A percentile compares a stretch with the other conserved stretches of the same genome.
Evolutionary conservation across 345 rosid species (phyloP).

Genomic region (Eucalyptus regnans): DNA sequence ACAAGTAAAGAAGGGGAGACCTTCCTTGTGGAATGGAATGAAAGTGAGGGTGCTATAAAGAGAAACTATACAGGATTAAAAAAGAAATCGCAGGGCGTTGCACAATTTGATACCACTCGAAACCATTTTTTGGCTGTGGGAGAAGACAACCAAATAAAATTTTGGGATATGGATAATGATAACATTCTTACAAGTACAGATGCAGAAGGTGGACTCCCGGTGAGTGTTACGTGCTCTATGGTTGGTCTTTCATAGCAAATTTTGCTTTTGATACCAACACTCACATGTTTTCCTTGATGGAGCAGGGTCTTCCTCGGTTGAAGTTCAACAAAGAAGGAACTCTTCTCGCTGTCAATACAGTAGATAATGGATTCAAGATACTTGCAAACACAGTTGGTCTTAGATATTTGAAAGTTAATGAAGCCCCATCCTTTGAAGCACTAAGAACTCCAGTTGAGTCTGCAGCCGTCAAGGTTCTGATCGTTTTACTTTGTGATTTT

Average conservation of each 20-base stretch:
- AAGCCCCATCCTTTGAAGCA: conserved; percentile 53
- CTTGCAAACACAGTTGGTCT: conserved; percentile 66
- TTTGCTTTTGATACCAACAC: background rate
- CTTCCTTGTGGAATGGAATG: conserved; percentile 87
- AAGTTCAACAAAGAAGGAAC: conserved; percentile 83
- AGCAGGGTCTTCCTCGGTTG: conserved; percentile 64
- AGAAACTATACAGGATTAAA: conserved; percentile 59
- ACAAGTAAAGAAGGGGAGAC: conserved; percentile 87
- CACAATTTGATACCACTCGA: conserved; percentile 77
- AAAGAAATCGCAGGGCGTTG: conserved; percentile 54
- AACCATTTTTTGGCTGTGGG: conserved; percentile 90
- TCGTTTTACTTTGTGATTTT: background rate
- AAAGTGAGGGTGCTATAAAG: conserved; percentile 84
- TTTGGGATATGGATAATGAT: conserved; percentile 83
- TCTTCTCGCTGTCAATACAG: conserved; percentile 82
- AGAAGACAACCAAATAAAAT: conserved; percentile 77
- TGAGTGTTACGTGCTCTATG: conserved; percentile 22
- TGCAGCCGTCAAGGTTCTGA: conserved; percentile 37
- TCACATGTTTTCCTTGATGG: background rate
- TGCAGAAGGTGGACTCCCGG: conserved; percentile 86
- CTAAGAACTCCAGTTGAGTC: conserved; percentile 53
- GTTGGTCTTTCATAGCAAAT: background rate
- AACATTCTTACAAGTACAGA: conserved; percentile 46
- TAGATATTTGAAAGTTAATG: conserved; percentile 47
- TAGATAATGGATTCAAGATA: conserved; percentile 87